A percentile compares a stretch with the other conserved stretches of the same genome.
These are phyloP conservation scores for Rhodotorula sp. DNA, from an alignment of 1,284 basidiomycete genomes.

Conservation along the genomic window DNA sequence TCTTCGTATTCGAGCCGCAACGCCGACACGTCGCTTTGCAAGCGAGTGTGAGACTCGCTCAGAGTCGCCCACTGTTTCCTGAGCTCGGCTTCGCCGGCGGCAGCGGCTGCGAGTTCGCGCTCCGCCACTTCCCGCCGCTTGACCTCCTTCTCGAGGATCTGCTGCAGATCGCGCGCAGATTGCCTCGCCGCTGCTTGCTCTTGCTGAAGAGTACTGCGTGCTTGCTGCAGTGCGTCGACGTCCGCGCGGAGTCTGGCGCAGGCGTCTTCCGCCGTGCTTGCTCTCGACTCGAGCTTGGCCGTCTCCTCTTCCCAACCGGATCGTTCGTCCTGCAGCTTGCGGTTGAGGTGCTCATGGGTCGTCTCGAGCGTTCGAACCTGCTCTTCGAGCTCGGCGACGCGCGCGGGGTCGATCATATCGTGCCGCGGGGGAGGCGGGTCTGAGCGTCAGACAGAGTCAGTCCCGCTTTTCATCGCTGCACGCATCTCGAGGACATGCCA, in stretches of 20 bases:
- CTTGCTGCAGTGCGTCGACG: neutral
- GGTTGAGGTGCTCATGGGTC: slow-evolving; percentile 69
- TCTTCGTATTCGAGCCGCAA: slow-evolving; percentile 22
- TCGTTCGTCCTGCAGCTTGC: slow-evolving; percentile 52
- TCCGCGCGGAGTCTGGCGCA: neutral
- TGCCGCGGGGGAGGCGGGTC: slow-evolving; percentile 24
- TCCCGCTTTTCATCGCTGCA: neutral
- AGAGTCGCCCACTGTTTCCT: slow-evolving; percentile 61
- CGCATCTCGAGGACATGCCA: slow-evolving; percentile 13
- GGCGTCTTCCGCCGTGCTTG: slow-evolving; percentile 10
- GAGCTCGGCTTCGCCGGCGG: slow-evolving; percentile 48
- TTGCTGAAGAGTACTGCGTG: neutral
- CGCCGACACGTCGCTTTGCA: slow-evolving; percentile 29
- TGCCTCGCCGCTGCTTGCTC: neutral
- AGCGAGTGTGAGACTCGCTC: slow-evolving; percentile 19
- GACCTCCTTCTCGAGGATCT: neutral
- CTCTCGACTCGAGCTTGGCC: slow-evolving; percentile 28
- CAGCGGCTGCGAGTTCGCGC: slow-evolving; percentile 21
- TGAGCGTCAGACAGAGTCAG: neutral
- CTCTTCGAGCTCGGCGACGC: slow-evolving; percentile 64
- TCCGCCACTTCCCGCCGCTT: slow-evolving; percentile 22
- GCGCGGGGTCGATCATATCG: slow-evolving; percentile 48
- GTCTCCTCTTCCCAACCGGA: slow-evolving; percentile 35
- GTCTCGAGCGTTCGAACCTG: slow-evolving; percentile 72
- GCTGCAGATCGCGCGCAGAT: too few species aligned